Base-by-base conservation (phyloP, 208 protist genomes). In the Plasmodiophora brassicae region DNA sequence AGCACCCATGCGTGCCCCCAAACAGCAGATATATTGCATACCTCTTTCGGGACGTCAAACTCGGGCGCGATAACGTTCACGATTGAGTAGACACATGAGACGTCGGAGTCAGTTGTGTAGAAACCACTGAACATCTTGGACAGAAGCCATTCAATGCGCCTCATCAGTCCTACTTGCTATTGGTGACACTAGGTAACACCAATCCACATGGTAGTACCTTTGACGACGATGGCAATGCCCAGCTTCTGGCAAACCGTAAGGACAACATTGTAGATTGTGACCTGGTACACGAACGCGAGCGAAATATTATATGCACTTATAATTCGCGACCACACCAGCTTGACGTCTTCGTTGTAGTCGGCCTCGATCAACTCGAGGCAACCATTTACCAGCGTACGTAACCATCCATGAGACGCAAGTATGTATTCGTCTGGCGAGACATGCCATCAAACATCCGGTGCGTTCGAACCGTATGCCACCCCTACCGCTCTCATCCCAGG, bases 401-500 rank as follows among this genome's bases (percentile, higher is more conserved):
- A 5, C 32, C 32, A 5, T 5, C n/a, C 14, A 32, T n/a, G 65
- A 32, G 41, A 5, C 14, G n/a, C 14, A 44, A 78, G 5, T 36
- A 78, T 5, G n/a, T 78, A 78, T 38, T 78, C 65, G n/a, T 78
- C 65, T 78, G 41, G 32, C 10, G 65, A 14, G n/a, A 38, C 5
- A 78, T 78, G 5, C 32, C 32, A 78, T 44, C 32, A 36, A 32
- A 32, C 20, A 36, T 36, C 20, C 10, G 41, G 5, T 32, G n/a
- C 5, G 65, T 44, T 44, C 10, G 32, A 78, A 36, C n/a, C n/a
- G n/a, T n/a, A n/a, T n/a, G n/a, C n/a, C n/a, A 5, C 65, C 41
- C n/a, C 32, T 78, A 78, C 65, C 65, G n/a, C n/a, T 78, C 41
- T 78, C 65, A 78, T 78, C n/a, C n/a, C n/a, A 36, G 10, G 65